A percentile compares a stretch with the other conserved stretches of the same genome.
Conservation (phyloP, 2,329 filamentous ascomycete species). For the Sporothrix phasma region DNA sequence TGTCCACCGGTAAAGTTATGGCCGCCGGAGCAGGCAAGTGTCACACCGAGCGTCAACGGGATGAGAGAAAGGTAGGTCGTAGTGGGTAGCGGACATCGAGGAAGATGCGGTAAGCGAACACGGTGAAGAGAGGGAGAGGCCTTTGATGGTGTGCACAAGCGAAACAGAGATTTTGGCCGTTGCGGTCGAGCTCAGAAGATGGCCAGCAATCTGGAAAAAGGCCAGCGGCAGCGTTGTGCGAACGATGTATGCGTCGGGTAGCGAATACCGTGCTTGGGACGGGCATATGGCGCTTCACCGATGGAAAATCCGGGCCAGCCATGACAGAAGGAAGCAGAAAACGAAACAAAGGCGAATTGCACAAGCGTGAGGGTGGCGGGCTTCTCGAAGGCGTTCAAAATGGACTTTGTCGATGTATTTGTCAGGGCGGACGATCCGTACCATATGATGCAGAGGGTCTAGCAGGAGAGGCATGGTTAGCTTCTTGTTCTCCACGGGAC, state of each 20-base stretch:
- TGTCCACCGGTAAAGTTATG: conserved; percentile 62
- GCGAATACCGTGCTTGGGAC: conserved; percentile 71
- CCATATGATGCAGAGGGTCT: conserved; percentile 84
- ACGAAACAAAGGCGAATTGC: conserved; percentile 87
- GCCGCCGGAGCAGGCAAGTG: conserved; percentile 88
- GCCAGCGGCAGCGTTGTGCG: conserved; percentile 83
- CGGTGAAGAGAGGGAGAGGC: conserved; percentile 88
- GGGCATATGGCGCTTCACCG: conserved; percentile 60
- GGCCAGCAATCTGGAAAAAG: conserved; percentile 84
- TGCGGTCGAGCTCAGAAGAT: conserved; percentile 87
- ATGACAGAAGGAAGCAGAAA: conserved; percentile 71
- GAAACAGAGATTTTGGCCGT: conserved; percentile 94
- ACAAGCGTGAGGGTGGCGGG: conserved; percentile 85
- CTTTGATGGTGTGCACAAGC: conserved; percentile 96
- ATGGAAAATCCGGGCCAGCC: conserved; percentile 64
- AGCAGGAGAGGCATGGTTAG: neutral
- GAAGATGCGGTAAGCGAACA: conserved; percentile 80
- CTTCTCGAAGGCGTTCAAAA: conserved; percentile 81
- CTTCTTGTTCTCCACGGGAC: neutral
- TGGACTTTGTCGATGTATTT: conserved; percentile 96
- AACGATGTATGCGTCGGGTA: conserved; percentile 73
- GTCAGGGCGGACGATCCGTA: conserved; percentile 92
- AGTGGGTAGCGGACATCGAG: conserved; percentile 81
- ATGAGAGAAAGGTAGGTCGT: conserved; percentile 82
- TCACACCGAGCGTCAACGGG: conserved; percentile 88